phyloP scores from a whole-genome alignment of 1,284 basidiomycete species.

The Ustilago tritici region DNA sequence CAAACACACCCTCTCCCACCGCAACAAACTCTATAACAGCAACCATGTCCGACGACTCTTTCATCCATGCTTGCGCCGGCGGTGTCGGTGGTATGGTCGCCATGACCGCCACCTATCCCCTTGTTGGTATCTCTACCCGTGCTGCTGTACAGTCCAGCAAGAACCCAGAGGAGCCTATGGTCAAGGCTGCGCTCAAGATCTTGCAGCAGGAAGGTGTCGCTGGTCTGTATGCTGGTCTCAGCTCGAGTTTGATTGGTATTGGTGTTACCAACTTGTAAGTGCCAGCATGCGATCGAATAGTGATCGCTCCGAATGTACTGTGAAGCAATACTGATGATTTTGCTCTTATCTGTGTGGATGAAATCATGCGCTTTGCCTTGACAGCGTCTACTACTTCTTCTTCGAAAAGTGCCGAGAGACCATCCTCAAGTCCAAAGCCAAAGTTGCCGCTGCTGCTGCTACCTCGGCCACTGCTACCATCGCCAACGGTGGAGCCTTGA shows the following conservation, averaged over 20 bases:
- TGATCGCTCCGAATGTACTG: neutral
- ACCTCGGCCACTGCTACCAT: constrained; percentile 59
- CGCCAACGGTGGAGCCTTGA: constrained; percentile 73
- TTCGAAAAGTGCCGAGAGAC: constrained; percentile 69
- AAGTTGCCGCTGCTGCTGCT: constrained; percentile 72
- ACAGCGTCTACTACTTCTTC: constrained; percentile 71
- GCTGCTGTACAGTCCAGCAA: constrained; percentile 90
- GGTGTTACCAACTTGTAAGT: constrained; percentile 86
- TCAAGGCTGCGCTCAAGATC: constrained; percentile 76
- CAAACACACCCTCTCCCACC: neutral
- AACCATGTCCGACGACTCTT: constrained; percentile 75
- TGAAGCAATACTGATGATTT: neutral
- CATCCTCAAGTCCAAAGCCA: constrained; percentile 64
- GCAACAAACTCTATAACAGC: neutral
- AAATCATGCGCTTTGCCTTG: neutral
- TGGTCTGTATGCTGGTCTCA: constrained; percentile 89
- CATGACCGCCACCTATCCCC: constrained; percentile 73
- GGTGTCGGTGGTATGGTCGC: constrained; percentile 86
- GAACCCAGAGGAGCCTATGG: constrained; percentile 74
- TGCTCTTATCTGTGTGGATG: neutral
- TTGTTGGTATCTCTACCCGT: constrained; percentile 91
- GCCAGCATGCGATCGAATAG: neutral
- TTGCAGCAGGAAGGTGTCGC: constrained; percentile 85
- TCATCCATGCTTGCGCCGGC: constrained; percentile 89
- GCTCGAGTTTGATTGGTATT: constrained; percentile 88